phyloP scores from a whole-genome alignment of 2,329 filamentous ascomycete genomes.

The Leptographium procerum region DNA sequence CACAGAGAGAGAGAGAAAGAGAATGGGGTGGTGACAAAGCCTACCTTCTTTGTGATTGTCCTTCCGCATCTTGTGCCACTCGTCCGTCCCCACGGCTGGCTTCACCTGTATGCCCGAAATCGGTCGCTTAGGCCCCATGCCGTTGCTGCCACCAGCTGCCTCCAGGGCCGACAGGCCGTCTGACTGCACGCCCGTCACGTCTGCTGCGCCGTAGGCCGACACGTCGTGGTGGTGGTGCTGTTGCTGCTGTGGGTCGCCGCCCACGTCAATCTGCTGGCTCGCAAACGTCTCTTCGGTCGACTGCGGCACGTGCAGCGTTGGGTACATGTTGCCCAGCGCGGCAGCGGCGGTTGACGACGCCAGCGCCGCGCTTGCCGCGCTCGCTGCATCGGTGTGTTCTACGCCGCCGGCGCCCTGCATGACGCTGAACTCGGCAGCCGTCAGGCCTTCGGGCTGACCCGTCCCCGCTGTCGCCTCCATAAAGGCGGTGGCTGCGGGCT shows the following conservation, averaged over 20 bases:
- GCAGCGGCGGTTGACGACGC: slow-evolving; percentile 50
- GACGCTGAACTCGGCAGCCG: slow-evolving; percentile 44
- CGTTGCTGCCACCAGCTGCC: slow-evolving; percentile 11
- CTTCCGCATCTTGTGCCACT: slow-evolving; percentile 95
- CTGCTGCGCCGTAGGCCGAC: slow-evolving; percentile 20
- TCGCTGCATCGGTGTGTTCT: slow-evolving; percentile 35
- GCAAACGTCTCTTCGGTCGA: slow-evolving; percentile 50
- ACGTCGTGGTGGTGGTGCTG: slow-evolving; percentile 19
- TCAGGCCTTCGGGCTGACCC: slow-evolving; percentile 24
- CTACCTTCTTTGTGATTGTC: slow-evolving; percentile 99
- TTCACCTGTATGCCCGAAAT: slow-evolving; percentile 35
- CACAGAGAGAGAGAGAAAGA: no score
- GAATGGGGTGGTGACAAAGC: no score
- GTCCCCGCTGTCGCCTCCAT: slow-evolving; percentile 36
- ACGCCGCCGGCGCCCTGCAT: slow-evolving; percentile 40
- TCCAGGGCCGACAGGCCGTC: slow-evolving; percentile 11
- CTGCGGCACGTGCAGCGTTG: slow-evolving; percentile 45
- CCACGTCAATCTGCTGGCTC: slow-evolving; percentile 30
- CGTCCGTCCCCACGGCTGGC: slow-evolving; percentile 85
- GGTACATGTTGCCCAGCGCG: slow-evolving; percentile 46
- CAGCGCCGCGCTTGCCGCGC: slow-evolving; percentile 38
- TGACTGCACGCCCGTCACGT: slow-evolving; percentile 24
- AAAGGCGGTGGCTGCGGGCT: slow-evolving; percentile 36
- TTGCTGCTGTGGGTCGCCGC: slow-evolving; percentile 16
- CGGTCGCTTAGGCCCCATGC: slow-evolving; percentile 9